Evolutionary conservation across 83 land plant genomes (phyloP).

Genomic region (Thuja plicata): DNA sequence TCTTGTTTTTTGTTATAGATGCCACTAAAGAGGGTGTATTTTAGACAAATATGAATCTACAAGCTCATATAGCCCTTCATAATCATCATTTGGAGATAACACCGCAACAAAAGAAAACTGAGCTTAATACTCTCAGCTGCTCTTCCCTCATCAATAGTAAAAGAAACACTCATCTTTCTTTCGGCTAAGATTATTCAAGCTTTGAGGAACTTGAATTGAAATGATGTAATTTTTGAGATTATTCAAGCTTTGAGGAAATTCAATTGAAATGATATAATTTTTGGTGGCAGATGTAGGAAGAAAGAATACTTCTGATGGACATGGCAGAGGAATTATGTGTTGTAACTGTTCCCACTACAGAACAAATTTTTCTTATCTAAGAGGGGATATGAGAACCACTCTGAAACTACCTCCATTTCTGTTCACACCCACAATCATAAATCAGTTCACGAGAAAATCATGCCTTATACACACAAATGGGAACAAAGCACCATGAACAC

Average conservation of each 20-base stretch:
- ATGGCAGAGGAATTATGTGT: conserved; percentile 23
- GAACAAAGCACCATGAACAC: too few species aligned
- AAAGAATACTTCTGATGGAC: background rate
- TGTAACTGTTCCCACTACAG: conserved; percentile 64
- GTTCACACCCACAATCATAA: background rate
- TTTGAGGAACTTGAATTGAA: too few species aligned
- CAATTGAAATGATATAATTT: background rate
- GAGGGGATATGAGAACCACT: conserved; percentile 65
- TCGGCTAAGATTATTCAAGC: background rate
- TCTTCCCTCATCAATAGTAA: background rate
- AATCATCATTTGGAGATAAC: background rate
- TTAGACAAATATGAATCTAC: background rate
- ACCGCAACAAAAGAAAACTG: background rate
- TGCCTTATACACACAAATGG: too few species aligned
- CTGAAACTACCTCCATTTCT: conserved; percentile 37
- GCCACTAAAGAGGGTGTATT: background rate
- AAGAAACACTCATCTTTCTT: background rate
- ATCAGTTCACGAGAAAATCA: too few species aligned
- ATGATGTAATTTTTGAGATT: background rate
- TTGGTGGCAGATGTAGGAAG: background rate
- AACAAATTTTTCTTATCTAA: conserved; percentile 63
- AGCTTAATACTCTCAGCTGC: background rate
- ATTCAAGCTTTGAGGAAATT: too few species aligned
- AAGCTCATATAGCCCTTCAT: background rate
- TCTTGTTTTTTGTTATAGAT: background rate